Evolutionary conservation across 257 asterid species (phyloP).

Genomic region (Coffea canephora): DNA sequence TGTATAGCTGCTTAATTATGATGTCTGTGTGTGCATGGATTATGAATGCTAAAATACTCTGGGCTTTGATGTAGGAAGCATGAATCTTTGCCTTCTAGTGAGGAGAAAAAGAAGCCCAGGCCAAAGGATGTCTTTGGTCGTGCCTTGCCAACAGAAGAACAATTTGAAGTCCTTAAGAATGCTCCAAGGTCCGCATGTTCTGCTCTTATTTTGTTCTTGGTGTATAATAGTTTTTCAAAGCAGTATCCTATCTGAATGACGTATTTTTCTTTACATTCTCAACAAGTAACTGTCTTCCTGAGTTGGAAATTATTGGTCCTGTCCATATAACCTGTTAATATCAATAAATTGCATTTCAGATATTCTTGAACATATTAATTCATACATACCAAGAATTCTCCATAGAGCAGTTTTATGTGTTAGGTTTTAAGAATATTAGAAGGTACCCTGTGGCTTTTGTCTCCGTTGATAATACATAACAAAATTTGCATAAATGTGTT

Average conservation of each 20-base stretch:
- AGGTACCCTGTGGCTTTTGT: not conserved
- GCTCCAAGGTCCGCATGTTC: slow-evolving; percentile 71
- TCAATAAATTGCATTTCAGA: not conserved
- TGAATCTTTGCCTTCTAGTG: slow-evolving; percentile 40
- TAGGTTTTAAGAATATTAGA: not conserved
- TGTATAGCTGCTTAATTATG: not conserved
- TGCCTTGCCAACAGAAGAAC: slow-evolving; percentile 88
- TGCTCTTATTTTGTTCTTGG: slow-evolving; percentile 1
- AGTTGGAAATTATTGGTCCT: not conserved
- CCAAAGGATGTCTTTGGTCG: slow-evolving; percentile 93
- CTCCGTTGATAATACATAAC: not conserved
- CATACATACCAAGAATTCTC: not conserved
- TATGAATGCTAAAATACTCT: slow-evolving; percentile 12
- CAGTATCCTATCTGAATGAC: not conserved
- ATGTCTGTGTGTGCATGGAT: slow-evolving; percentile 7
- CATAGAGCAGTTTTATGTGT: not conserved
- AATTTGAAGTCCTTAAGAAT: slow-evolving; percentile 92
- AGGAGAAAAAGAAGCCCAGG: slow-evolving; percentile 72
- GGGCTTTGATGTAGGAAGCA: slow-evolving; percentile 38
- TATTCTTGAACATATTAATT: not conserved
- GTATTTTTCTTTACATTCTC: not conserved
- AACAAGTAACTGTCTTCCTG: not conserved
- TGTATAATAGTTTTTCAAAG: not conserved
- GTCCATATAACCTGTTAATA: not conserved
- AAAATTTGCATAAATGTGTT: not conserved